Evolutionary conservation across 441 rosid species (phyloP).

Genomic region (Rhodomyrtus psidioides): DNA sequence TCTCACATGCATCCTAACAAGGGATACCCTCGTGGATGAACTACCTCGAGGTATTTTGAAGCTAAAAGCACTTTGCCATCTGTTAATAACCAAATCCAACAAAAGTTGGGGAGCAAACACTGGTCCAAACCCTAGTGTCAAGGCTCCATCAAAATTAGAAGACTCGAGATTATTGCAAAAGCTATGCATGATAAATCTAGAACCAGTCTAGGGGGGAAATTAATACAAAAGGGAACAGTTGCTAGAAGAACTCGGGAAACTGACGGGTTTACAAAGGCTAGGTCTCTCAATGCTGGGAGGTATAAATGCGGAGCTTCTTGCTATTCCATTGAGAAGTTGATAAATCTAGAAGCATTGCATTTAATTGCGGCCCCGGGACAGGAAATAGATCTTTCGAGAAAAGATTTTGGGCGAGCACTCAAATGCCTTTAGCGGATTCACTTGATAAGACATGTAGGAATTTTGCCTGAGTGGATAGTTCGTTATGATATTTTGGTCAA

Average conservation of each 20-base stretch:
- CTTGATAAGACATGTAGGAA: not conserved
- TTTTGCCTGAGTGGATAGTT: not conserved
- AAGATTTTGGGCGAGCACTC: not conserved
- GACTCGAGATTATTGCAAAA: not conserved
- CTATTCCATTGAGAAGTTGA: not conserved
- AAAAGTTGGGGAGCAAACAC: too few relatives aligned
- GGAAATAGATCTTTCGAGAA: not conserved
- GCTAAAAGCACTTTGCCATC: not conserved
- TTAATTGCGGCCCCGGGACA: not conserved
- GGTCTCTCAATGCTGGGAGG: not conserved
- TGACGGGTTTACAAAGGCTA: not conserved
- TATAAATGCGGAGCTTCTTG: not conserved
- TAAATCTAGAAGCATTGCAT: too few relatives aligned
- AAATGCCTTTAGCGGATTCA: not conserved
- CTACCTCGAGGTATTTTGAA: too few relatives aligned
- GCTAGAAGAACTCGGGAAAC: not conserved
- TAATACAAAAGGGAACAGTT: not conserved
- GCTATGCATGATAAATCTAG: not conserved
- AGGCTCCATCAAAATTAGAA: not conserved
- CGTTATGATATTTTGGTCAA: not conserved
- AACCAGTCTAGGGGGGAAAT: fast-evolving
- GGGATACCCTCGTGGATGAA: not conserved
- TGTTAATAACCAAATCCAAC: too few relatives aligned
- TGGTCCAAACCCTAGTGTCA: not conserved
- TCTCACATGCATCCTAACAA: too few relatives aligned